A percentile compares a stretch with the other conserved stretches of the same genome.
Evolutionary conservation across 2,329 filamentous ascomycete genomes (phyloP).

Genomic region (Hypomyces perniciosus): DNA sequence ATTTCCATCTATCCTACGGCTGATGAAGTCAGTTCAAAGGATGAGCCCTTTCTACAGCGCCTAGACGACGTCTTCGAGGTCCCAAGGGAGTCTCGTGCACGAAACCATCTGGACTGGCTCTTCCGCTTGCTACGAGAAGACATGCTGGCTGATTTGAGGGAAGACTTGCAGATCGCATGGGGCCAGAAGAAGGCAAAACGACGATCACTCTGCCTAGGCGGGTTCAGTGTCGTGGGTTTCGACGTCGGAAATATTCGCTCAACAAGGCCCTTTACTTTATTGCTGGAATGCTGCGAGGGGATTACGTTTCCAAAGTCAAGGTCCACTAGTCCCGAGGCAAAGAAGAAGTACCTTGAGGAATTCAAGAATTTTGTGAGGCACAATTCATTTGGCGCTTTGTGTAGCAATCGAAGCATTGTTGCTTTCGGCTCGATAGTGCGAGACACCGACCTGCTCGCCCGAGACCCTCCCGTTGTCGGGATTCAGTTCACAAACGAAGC

Average conservation of each 20-base stretch:
- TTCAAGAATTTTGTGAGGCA: constrained; percentile 51
- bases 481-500: constrained; percentile 45
- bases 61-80: constrained; percentile 43
- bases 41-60: constrained; percentile 49
- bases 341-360: constrained; percentile 41
- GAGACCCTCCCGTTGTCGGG: constrained; percentile 39
- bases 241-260: constrained; percentile 27
- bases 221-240: constrained; percentile 34
- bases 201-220: constrained; percentile 33
- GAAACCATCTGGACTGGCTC: constrained; percentile 60
- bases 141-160: constrained; percentile 59
- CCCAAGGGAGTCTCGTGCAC: constrained; percentile 31
- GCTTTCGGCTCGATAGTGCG: constrained; percentile 56
- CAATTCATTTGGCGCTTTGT: constrained; percentile 55
- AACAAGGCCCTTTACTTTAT: constrained; percentile 32
- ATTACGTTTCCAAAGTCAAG: constrained; percentile 36
- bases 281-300: constrained; percentile 35
- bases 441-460: constrained; percentile 39
- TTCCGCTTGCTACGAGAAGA: constrained; percentile 68
- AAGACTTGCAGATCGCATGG: constrained; percentile 49
- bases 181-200: constrained; percentile 42
- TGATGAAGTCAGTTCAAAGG: constrained; percentile 53
- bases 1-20: constrained; percentile 61
- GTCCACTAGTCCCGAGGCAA: constrained; percentile 18
- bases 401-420: constrained; percentile 44